Base-by-base conservation (phyloP, 2,329 filamentous ascomycete genomes). In the Sporothrix variecibatus region DNA sequence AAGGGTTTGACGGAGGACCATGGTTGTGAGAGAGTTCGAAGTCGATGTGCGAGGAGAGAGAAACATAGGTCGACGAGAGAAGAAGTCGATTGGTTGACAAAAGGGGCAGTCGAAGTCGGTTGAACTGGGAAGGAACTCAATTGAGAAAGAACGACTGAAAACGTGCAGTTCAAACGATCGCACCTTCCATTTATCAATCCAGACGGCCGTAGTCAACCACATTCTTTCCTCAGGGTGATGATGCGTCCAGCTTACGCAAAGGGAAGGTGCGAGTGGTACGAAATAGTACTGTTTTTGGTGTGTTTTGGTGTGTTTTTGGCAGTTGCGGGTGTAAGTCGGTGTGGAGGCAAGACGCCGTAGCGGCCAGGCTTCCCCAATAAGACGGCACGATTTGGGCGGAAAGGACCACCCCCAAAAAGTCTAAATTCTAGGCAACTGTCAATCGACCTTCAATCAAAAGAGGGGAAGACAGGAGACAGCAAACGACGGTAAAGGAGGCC, bases 1-100 rank as follows among this genome's bases (percentile, higher is more conserved):
- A 26, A 79, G 76, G 31, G 74, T 74, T 20, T 76, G 75, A 5
- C 70, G 75, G 31, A 79, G 65, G 65, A 78, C 74, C 75, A 78
- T 77, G 17, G 26, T 34, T 34, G 34, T 3, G 34, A 34, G 34
- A 1, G 34, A 34, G 34, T 34, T 34, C 34, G 34, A 34, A 34
- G 34, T 67, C 1, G 51, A 56, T 11, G 51, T 26, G 51, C 5
- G 3, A 9, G n/a, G 20, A 26, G 8, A 56, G 2, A 3, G n/a
- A 23, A 2, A 26, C 20, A n/a, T 2, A 51, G 4, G 34, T 8
- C 34, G 34, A 51, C 46, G 46, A 49, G 2, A 49, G 49, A 53
- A 23, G 23, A n/a, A 26, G 51, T 28, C 51, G 51, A 53, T 11
- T 6, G 26, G 49, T 23, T 6, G 11, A 53, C n/a, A n/a, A 56